A percentile compares a stretch with the other conserved stretches of the same genome.
Conservation (phyloP, 2,329 filamentous ascomycete species). For the Stachybotrys echinatus region DNA sequence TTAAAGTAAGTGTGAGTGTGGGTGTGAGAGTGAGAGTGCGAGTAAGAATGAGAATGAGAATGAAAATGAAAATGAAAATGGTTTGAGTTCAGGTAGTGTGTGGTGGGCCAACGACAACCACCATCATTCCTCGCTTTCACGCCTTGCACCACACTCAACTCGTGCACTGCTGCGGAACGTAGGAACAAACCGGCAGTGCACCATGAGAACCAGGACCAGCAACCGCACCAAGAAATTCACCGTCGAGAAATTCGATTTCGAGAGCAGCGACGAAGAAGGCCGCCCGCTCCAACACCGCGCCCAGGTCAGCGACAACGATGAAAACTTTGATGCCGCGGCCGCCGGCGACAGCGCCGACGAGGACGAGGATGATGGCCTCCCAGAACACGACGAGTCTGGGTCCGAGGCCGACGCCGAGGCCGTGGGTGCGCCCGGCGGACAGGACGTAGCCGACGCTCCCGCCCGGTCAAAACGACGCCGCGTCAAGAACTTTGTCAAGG, state of each 20-base stretch:
- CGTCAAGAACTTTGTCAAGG: slow-evolving; percentile 10
- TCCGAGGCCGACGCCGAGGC: slow-evolving; percentile 14
- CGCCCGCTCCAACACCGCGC: slow-evolving; percentile 9
- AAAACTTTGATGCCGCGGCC: slow-evolving; percentile 23
- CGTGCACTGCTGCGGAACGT: neutral
- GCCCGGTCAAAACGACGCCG: slow-evolving; percentile 18
- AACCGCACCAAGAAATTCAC: slow-evolving; percentile 29
- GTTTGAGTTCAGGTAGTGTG: too few species aligned
- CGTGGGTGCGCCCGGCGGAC: slow-evolving; percentile 8
- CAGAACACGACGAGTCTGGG: slow-evolving; percentile 22
- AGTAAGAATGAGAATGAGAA: too few species aligned
- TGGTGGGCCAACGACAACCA: too few species aligned
- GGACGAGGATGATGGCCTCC: slow-evolving; percentile 26
- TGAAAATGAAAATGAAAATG: too few species aligned
- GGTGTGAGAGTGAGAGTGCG: too few species aligned
- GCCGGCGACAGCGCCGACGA: slow-evolving; percentile 22
- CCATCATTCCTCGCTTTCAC: too few species aligned
- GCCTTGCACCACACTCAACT: too few species aligned
- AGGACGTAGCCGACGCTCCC: slow-evolving; percentile 20
- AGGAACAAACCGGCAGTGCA: slow-evolving; percentile 1
- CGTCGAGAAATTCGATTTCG: slow-evolving; percentile 28
- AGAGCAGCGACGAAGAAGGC: slow-evolving; percentile 23
- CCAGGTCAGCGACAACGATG: slow-evolving; percentile 19
- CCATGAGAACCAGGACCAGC: slow-evolving; percentile 31
- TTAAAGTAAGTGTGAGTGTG: too few species aligned